Conservation (phyloP, 2,329 filamentous ascomycete species). For the Aurifilum marmelostoma region DNA sequence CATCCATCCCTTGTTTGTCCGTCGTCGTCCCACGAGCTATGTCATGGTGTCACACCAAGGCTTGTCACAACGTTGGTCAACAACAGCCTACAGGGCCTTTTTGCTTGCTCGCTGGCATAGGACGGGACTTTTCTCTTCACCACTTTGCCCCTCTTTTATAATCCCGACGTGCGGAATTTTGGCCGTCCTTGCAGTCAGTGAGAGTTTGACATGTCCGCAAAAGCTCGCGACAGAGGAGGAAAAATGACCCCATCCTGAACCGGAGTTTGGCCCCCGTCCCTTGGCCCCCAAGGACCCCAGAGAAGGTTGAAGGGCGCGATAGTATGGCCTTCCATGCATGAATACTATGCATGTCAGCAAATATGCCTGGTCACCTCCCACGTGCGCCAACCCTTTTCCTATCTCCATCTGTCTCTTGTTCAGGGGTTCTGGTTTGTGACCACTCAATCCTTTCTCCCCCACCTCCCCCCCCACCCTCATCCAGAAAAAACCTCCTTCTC, state of each 20-base stretch:
- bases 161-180: not conserved
- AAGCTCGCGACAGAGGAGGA: not conserved
- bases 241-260: not conserved
- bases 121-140: not conserved
- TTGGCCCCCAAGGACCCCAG: not conserved
- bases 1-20: not conserved
- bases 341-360: slow-evolving; percentile 3
- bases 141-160: not conserved
- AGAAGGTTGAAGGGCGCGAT: not conserved
- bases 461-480: too few relatives aligned
- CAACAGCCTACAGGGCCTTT: not conserved
- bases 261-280: not conserved
- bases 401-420: not conserved
- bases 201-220: too few relatives aligned
- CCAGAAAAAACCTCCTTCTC: too few relatives aligned
- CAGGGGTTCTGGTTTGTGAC: not conserved
- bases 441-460: not conserved
- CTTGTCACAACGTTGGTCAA: too few relatives aligned
- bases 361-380: not conserved
- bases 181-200: not conserved
- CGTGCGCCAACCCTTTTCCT: not conserved
- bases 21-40: not conserved
- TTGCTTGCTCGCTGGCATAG: not conserved
- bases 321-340: not conserved
- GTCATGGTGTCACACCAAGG: not conserved